These are phyloP conservation scores for Papiliotrema fonsecae DNA, from an alignment of 1,284 basidiomycete species.

Conservation along the genomic window DNA sequence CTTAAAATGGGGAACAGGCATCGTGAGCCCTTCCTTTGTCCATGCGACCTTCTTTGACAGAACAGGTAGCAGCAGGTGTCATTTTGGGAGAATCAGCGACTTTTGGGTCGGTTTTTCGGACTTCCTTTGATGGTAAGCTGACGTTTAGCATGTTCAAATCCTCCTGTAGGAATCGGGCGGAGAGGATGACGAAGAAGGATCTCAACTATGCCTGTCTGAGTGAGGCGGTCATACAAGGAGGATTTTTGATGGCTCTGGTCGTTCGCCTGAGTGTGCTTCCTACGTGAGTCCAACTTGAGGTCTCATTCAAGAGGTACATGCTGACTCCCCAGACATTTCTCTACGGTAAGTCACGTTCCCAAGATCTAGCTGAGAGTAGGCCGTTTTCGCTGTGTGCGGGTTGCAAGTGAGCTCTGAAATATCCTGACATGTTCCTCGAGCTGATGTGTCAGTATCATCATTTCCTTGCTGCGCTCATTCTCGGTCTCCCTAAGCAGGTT, in stretches of 20 bases:
- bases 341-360: constrained; percentile 1
- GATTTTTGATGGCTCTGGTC: constrained; percentile 68
- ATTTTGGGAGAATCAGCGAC: constrained; percentile 17
- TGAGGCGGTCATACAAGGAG: constrained; percentile 69
- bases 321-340: constrained; percentile 4
- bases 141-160: constrained; percentile 48
- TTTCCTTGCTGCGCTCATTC: constrained; percentile 59
- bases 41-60: not conserved
- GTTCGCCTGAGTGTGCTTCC: constrained; percentile 75
- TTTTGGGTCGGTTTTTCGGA: constrained; percentile 26
- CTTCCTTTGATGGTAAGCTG: constrained; percentile 29
- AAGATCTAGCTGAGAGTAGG: not conserved
- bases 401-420: not conserved
- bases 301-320: not conserved
- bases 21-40: constrained; percentile 4
- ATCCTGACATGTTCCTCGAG: not conserved
- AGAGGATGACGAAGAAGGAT: constrained; percentile 65
- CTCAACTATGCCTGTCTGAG: constrained; percentile 72
- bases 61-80: not conserved
- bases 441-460: not conserved
- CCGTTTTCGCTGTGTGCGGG: constrained; percentile 5
- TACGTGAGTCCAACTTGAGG: constrained; percentile 46
- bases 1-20: constrained; percentile 41
- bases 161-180: constrained; percentile 57
- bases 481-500: constrained; percentile 67